Evolutionary conservation across 2,329 filamentous ascomycete genomes (phyloP).

Genomic region (Pyricularia grisea): DNA sequence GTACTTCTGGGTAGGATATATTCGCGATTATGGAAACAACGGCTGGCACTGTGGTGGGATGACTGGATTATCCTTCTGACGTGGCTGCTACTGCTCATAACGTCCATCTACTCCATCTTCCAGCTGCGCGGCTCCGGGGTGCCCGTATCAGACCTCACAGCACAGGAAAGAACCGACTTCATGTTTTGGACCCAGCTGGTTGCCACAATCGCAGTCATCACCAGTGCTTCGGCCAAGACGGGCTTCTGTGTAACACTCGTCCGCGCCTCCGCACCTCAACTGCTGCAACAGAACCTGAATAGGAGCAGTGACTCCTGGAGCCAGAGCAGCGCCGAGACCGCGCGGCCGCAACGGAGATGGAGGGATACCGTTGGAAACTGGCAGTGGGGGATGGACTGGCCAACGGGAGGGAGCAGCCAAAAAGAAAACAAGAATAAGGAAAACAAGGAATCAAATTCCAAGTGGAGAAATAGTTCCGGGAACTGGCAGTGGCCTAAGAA

Average conservation of each 20-base stretch:
- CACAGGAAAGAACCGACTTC: background rate
- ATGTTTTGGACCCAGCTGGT: background rate
- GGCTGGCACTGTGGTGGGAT: background rate
- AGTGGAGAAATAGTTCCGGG: background rate
- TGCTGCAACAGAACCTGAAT: background rate
- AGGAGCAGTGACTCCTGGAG: background rate
- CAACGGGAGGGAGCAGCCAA: background rate
- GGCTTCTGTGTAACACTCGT: conserved; percentile 1
- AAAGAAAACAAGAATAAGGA: background rate
- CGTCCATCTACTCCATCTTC: background rate
- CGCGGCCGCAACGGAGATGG: background rate
- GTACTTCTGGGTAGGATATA: background rate
- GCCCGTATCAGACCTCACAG: background rate
- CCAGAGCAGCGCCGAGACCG: background rate
- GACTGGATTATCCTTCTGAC: background rate
- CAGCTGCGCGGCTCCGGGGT: background rate
- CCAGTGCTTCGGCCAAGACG: background rate
- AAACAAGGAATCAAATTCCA: background rate
- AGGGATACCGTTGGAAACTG: background rate
- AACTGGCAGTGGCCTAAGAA: background rate
- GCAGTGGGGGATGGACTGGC: background rate
- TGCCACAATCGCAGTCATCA: background rate
- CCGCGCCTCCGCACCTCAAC: background rate
- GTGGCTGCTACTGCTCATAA: background rate
- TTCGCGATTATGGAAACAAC: background rate